Evolutionary conservation across 2,329 filamentous ascomycete species (phyloP).

Genomic region (Amylocarpus encephaloides): DNA sequence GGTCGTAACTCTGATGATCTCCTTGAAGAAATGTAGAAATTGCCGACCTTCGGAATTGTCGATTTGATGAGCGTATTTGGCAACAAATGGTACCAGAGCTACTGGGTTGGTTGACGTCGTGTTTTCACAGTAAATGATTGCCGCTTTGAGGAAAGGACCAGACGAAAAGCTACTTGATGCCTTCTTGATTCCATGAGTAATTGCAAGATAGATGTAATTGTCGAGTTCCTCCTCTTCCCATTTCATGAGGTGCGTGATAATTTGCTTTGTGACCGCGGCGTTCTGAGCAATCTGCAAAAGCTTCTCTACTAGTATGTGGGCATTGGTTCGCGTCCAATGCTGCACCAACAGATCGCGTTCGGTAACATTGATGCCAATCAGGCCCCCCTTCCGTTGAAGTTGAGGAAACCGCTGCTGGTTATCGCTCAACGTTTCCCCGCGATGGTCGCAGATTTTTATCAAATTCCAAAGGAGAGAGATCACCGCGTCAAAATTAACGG

Average conservation of each 20-base stretch:
- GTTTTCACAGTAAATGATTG: slow-evolving; percentile 27
- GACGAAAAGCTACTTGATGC: slow-evolving; percentile 8
- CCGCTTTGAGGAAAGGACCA: slow-evolving; percentile 28
- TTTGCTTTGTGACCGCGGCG: slow-evolving; percentile 42
- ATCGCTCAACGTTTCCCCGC: slow-evolving; percentile 34
- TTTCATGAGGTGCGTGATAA: slow-evolving; percentile 51
- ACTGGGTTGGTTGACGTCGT: slow-evolving; percentile 19
- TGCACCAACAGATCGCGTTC: slow-evolving; percentile 43
- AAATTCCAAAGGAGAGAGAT: slow-evolving; percentile 42
- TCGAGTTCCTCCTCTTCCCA: slow-evolving; percentile 45
- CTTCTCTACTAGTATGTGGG: slow-evolving; percentile 58
- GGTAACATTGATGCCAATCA: slow-evolving; percentile 37
- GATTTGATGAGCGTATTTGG: slow-evolving; percentile 19
- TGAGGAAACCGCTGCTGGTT: slow-evolving; percentile 35
- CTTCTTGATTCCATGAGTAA: slow-evolving; percentile 26
- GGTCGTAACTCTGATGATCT: slow-evolving; percentile 15
- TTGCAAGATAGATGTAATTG: slow-evolving; percentile 40
- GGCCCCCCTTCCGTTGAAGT: slow-evolving; percentile 28
- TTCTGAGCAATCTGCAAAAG: slow-evolving; percentile 58
- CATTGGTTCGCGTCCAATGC: slow-evolving; percentile 35
- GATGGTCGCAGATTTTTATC: slow-evolving; percentile 24
- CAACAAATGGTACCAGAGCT: slow-evolving; percentile 19
- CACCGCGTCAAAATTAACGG: slow-evolving; percentile 47
- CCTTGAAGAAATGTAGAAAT: slow-evolving; percentile 30
- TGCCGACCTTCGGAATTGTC: slow-evolving; percentile 28